phyloP scores from a whole-genome alignment of 768 basidiomycete genomes.

The Tulasnella sp. region DNA sequence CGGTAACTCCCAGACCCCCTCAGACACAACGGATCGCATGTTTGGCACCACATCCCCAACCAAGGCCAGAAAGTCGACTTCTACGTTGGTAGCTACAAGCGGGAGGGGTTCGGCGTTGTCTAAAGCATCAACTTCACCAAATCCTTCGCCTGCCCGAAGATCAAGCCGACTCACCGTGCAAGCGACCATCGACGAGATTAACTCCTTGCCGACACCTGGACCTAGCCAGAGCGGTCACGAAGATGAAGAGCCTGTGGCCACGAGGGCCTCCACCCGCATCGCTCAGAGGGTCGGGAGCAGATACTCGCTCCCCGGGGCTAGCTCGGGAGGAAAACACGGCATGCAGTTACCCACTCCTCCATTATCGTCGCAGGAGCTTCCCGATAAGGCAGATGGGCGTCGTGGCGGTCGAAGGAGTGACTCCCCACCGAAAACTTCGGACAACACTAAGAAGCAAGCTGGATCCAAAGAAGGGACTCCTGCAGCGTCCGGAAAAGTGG shows the following conservation, averaged over 20 bases:
- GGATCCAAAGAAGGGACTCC: background rate
- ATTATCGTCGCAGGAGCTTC: background rate
- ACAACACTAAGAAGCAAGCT: background rate
- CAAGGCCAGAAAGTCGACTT: background rate
- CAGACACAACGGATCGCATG: background rate
- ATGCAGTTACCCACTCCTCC: conserved; percentile 13
- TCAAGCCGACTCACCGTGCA: background rate
- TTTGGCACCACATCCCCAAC: background rate
- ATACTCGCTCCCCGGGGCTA: background rate
- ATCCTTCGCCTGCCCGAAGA: background rate
- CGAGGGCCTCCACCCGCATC: background rate
- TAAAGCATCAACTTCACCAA: background rate
- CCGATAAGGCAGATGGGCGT: background rate
- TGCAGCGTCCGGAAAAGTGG: background rate
- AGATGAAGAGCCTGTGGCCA: background rate
- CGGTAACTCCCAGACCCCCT: background rate
- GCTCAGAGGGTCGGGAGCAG: background rate
- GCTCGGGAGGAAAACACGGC: background rate
- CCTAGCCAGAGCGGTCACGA: conserved; percentile 9
- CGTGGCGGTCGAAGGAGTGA: background rate
- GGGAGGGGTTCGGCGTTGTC: background rate
- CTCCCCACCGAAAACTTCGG: background rate
- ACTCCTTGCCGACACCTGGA: conserved; percentile 3
- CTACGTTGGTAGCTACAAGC: background rate
- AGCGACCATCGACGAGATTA: background rate